A percentile compares a stretch with the other conserved stretches of the same genome.
Evolutionary conservation across 257 asterid genomes (phyloP).

Genomic region (Forsythia viridissima): DNA sequence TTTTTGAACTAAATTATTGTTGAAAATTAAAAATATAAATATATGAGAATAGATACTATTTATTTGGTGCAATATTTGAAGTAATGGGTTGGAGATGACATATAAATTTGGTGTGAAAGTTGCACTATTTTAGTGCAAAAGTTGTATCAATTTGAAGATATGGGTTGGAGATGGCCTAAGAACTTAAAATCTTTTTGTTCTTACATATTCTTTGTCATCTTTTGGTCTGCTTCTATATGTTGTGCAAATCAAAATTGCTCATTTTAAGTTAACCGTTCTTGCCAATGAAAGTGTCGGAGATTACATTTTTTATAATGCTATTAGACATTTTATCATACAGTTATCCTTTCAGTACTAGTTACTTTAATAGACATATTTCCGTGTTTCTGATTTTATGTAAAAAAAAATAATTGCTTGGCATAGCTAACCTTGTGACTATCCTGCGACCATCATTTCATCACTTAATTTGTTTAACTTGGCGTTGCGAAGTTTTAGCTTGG

Average conservation of each 20-base stretch:
- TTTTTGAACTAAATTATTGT: no score
- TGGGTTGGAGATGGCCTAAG: no score
- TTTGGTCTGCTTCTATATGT: background rate
- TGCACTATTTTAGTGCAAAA: no score
- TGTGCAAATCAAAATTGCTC: background rate
- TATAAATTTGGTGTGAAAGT: no score
- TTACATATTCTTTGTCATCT: background rate
- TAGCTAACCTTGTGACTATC: background rate
- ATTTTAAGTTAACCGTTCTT: conserved; percentile 1
- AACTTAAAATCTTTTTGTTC: background rate
- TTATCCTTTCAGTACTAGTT: background rate
- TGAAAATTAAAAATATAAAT: no score
- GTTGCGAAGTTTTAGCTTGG: no score
- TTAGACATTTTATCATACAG: conserved; percentile 6
- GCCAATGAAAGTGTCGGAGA: conserved; percentile 3
- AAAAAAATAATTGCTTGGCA: background rate
- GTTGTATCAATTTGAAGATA: no score
- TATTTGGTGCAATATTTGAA: no score
- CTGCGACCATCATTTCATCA: no score
- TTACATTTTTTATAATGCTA: background rate
- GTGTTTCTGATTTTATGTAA: background rate
- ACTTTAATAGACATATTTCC: background rate
- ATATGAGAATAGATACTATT: no score
- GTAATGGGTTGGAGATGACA: no score
- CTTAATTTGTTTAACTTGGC: no score